phyloP scores from a whole-genome alignment of 805 yeast species.

The Saccharomycopsis olivae region DNA sequence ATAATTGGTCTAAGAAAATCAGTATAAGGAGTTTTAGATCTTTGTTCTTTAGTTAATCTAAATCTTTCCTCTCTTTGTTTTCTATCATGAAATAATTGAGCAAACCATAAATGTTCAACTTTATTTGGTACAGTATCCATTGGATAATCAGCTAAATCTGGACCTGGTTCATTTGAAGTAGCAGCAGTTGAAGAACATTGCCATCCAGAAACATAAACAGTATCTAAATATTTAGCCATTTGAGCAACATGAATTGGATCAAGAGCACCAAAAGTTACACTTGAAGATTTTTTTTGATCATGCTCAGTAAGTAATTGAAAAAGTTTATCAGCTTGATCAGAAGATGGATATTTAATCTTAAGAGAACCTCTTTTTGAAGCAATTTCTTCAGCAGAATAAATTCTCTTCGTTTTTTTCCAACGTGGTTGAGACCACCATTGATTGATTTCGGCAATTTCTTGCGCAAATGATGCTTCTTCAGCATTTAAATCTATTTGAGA shows the following conservation, averaged over 20 bases:
- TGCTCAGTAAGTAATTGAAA: conserved; percentile 62
- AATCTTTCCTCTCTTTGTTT: conserved; percentile 85
- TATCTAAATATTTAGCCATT: conserved; percentile 92
- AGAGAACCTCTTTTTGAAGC: conserved; percentile 81
- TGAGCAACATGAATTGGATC: conserved; percentile 94
- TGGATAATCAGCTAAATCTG: conserved; percentile 97
- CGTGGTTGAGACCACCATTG: conserved; percentile 93
- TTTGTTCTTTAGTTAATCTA: conserved; percentile 45
- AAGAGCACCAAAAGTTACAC: conserved; percentile 90
- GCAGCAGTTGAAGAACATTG: conserved; percentile 98
- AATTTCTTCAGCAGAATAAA: conserved; percentile 80
- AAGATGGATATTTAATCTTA: conserved; percentile 66
- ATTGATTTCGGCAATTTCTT: conserved; percentile 62
- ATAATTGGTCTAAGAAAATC: conserved; percentile 91
- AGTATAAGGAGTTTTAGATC: conserved; percentile 59
- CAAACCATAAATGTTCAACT: conserved; percentile 93
- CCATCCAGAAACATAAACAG: conserved; percentile 95
- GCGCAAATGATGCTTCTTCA: conserved; percentile 55
- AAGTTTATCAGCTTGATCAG: conserved; percentile 72
- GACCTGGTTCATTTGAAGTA: conserved; percentile 94
- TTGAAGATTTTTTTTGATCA: conserved; percentile 57
- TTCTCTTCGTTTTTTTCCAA: conserved; percentile 81
- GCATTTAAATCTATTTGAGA: conserved; percentile 45
- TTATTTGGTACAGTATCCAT: conserved; percentile 98
- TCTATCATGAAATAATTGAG: conserved; percentile 94